Base-by-base conservation (phyloP, 1,284 basidiomycete genomes). In the Sparassis latifolia region DNA sequence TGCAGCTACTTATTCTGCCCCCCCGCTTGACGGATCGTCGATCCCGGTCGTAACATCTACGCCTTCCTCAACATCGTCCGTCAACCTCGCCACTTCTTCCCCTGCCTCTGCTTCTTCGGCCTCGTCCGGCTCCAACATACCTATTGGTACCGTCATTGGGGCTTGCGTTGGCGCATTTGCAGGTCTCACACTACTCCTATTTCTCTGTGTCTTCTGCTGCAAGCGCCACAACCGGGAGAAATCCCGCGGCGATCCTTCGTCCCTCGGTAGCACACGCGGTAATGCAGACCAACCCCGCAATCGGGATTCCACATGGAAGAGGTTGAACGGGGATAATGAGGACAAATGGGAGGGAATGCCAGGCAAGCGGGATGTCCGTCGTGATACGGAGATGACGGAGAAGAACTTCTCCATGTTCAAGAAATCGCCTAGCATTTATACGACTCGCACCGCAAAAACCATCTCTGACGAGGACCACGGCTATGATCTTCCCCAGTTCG, bases 401-500 rank as follows among this genome's bases (percentile, higher is more conserved):
- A 66, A 65, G 61, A 64, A 64, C 55, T 63, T 66, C 50, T 51
- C 55, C 45, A 80, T 87, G 81, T 86, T 86, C 71, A 79, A 84
- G 64, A 86, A 84, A 60, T 73, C 71, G 3, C 74, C 75, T 3
- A 82, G 79, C 57, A 64, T 78, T 46, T 74, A 75, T 52, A 78
- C 80, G 3, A 71, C 69, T 1, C 66, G 63, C 4, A 63, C 64
- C 43, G 20, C 20, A 20, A 62, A 63, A 60, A 65, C 50, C 41
- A 54, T 35, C 51, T 62, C 50, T 52, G 58, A 53, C 52, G 64
- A 66, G 45, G 66, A 69, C 49, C 69, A 70, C 44, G 66, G 71
- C 54, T 50, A 59, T 4, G 58, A 63, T 54, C 58, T 71, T 64
- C 62, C 69, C 58, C 62, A 66, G 51, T 61, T 66, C 57, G 63